Percentiles rank a stretch among this genome's conserved stretches.
Evolutionary conservation across 192 early-diverging fungal genomes (phyloP).

Genomic region (Coemansia sp.): DNA sequence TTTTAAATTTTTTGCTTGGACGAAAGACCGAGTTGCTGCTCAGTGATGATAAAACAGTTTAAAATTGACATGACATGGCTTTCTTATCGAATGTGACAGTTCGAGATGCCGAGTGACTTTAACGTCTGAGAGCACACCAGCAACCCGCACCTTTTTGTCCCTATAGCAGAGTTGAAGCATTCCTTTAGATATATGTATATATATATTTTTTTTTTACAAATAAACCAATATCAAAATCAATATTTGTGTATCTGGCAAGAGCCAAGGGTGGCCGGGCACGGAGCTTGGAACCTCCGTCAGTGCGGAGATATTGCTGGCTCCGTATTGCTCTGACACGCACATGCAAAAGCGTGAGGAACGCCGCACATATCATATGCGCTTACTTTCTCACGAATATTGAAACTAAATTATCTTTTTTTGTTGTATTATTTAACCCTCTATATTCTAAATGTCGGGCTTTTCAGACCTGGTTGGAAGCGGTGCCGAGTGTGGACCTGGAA

Average conservation of each 20-base stretch:
- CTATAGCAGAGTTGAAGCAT: not conserved
- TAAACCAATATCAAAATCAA: not conserved
- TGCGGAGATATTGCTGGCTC: conserved; percentile 2
- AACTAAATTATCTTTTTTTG: conserved; percentile 3
- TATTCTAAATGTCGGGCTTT: conserved; percentile 55
- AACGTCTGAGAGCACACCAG: conserved; percentile 32
- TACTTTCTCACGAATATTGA: not conserved
- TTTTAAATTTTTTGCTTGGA: conserved; percentile 20
- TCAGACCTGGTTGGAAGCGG: conserved; percentile 64
- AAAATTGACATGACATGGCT: conserved; percentile 47
- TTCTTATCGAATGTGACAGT: conserved; percentile 45
- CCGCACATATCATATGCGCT: not conserved
- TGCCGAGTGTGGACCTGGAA: conserved; percentile 77
- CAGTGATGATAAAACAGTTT: conserved; percentile 28
- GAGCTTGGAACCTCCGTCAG: not conserved
- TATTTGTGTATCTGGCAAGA: not conserved
- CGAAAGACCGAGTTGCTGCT: conserved; percentile 11
- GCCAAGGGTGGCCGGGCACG: not conserved
- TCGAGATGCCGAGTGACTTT: conserved; percentile 30
- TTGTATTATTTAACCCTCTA: conserved; percentile 5
- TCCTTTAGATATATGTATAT: not conserved
- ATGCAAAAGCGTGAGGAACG: conserved; percentile 2
- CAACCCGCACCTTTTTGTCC: not conserved
- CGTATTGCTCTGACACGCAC: not conserved
- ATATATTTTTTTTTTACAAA: not conserved